Evolutionary conservation across 805 yeast species (phyloP), one percentile per base, ranked within the genome.

Genomic region (Candida broadrunensis): DNA sequence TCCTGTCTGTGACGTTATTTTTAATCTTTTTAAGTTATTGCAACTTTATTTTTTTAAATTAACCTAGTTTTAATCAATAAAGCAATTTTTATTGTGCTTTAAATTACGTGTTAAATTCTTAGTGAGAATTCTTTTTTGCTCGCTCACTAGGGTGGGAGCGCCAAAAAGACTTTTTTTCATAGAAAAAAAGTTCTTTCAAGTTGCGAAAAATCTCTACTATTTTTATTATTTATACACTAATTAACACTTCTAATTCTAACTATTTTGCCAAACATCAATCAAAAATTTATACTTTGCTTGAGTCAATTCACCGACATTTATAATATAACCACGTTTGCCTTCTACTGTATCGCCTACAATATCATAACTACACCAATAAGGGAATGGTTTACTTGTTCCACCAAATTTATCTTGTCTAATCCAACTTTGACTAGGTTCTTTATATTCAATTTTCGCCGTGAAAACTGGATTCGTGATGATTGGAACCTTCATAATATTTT

Each of bases 1-100:
- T 69, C 75, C 73, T 69, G 74, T 67, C 73, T 65, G 72, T 67
- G 61, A 66, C 75, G 74, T 37, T 43, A 47, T 55, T 46, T 54
- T 54, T 63, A n/a, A n/a, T n/a, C n/a, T n/a, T n/a, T n/a, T n/a
- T n/a, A n/a, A n/a, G n/a, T n/a, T n/a, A n/a, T n/a, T n/a, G n/a
- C n/a, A n/a, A n/a, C n/a, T n/a, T n/a, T n/a, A n/a, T n/a, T n/a
- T n/a, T n/a, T n/a, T n/a, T n/a, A n/a, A n/a, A n/a, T n/a, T n/a
- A n/a, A n/a, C n/a, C n/a, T n/a, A n/a, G n/a, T n/a, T n/a, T n/a
- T n/a, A n/a, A n/a, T n/a, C n/a, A n/a, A n/a, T n/a, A n/a, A n/a
- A n/a, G n/a, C n/a, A n/a, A n/a, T n/a, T n/a, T n/a, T n/a, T n/a
- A n/a, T n/a, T n/a, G n/a, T n/a, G n/a, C n/a, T n/a, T n/a, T n/a